Conservation (phyloP, 2,329 filamentous ascomycete genomes). For the Alternaria incomplexa region DNA sequence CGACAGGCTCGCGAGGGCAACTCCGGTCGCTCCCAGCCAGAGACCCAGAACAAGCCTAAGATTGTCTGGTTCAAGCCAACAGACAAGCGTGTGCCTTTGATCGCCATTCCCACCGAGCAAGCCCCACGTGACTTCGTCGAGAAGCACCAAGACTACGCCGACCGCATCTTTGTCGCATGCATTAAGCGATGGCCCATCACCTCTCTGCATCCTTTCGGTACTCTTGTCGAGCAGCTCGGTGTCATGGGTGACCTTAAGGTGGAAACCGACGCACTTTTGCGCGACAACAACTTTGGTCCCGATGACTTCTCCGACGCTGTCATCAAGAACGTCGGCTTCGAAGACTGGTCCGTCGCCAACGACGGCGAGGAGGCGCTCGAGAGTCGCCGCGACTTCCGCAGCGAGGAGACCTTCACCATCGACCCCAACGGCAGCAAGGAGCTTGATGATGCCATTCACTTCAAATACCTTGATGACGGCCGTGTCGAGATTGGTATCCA, state of each 20-base stretch:
- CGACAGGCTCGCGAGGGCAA: constrained; percentile 86
- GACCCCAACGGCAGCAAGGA: constrained; percentile 88
- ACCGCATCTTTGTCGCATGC: constrained; percentile 97
- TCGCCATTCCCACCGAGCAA: constrained; percentile 97
- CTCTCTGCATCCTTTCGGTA: constrained; percentile 98
- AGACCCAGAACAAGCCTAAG: constrained; percentile 96
- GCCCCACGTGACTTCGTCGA: constrained; percentile 97
- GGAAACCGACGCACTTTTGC: constrained; percentile 93
- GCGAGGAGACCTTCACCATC: constrained; percentile 88
- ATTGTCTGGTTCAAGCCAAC: constrained; percentile 99
- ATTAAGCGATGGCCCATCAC: constrained; percentile 99
- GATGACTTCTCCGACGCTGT: constrained; percentile 98
- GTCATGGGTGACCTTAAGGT: constrained; percentile 98
- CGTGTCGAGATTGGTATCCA: constrained; percentile 94
- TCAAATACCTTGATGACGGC: constrained; percentile 82
- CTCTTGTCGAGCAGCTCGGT: constrained; percentile 93
- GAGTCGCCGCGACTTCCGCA: constrained; percentile 86
- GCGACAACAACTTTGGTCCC: constrained; percentile 98
- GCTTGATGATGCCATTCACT: constrained; percentile 89
- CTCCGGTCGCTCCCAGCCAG: constrained; percentile 74
- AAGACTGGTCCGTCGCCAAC: constrained; percentile 86
- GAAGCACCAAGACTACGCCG: constrained; percentile 96
- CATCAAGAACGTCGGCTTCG: constrained; percentile 86
- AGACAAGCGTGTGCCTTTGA: constrained; percentile 96
- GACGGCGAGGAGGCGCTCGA: constrained; percentile 78